These are phyloP conservation scores for Psilocybe azurescens DNA, from an alignment of 768 basidiomycete species.

Conservation along the genomic window DNA sequence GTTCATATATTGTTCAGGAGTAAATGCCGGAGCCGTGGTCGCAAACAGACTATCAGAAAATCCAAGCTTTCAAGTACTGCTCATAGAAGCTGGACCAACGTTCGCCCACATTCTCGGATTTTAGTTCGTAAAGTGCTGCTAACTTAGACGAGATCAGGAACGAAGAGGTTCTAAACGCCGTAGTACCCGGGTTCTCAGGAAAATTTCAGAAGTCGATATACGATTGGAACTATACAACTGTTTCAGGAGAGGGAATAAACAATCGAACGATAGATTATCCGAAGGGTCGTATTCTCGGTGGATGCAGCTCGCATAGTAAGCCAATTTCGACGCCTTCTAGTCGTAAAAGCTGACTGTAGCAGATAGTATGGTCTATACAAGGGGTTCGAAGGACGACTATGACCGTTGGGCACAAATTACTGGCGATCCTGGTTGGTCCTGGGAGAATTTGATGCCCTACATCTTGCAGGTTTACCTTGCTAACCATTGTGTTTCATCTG, in stretches of 20 bases:
- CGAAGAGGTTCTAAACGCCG: not conserved
- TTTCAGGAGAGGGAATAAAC: not conserved
- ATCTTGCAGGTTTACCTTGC: conserved; percentile 4
- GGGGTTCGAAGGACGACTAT: conserved; percentile 11
- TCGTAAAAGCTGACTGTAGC: not conserved
- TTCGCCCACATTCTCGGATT: not conserved
- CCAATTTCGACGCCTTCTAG: not conserved
- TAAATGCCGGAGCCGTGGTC: conserved; percentile 61
- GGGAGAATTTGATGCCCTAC: conserved; percentile 9
- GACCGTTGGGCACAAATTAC: conserved; percentile 11
- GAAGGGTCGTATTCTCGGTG: conserved; percentile 9
- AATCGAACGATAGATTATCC: conserved; percentile 3
- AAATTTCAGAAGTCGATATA: conserved; percentile 2
- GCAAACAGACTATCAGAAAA: conserved; percentile 60
- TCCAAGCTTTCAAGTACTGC: conserved; percentile 47
- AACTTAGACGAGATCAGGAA: not conserved
- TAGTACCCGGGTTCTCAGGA: not conserved
- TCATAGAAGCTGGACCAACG: conserved; percentile 55
- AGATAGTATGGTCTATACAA: conserved; percentile 11
- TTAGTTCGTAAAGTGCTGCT: too few relatives aligned
- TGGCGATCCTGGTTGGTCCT: conserved; percentile 15
- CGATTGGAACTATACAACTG: conserved; percentile 14
- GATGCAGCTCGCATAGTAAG: conserved; percentile 16
- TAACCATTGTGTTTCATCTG: not conserved
- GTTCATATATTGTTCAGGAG: conserved; percentile 27